Evolutionary conservation across 2,329 filamentous ascomycete species (phyloP).

Genomic region (Periconia macrospinosa): DNA sequence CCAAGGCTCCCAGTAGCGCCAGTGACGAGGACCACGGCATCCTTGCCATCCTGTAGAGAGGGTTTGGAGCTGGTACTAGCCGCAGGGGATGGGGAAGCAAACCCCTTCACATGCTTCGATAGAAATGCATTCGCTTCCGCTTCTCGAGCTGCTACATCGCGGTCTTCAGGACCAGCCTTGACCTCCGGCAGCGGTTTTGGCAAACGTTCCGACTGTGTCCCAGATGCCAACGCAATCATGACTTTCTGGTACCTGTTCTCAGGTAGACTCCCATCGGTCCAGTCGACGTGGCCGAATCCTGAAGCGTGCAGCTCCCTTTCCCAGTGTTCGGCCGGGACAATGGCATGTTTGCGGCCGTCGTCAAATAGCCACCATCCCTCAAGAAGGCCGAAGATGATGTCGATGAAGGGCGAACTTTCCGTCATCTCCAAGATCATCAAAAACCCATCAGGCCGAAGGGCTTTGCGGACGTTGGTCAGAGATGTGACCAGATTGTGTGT

Average conservation of each 20-base stretch:
- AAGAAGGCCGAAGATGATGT: slow-evolving; percentile 20
- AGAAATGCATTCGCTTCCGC: background rate
- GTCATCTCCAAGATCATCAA: slow-evolving; percentile 18
- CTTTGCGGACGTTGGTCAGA: slow-evolving; percentile 6
- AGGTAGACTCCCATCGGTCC: slow-evolving; percentile 10
- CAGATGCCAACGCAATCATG: background rate
- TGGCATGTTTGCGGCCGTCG: slow-evolving; percentile 14
- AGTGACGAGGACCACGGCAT: slow-evolving; percentile 39
- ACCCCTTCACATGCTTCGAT: too few species aligned
- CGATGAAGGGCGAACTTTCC: slow-evolving; percentile 13
- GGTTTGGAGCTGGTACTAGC: too few species aligned
- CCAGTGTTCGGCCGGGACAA: slow-evolving; percentile 6
- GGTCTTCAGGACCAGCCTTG: background rate
- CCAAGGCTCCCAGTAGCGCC: slow-evolving; percentile 47
- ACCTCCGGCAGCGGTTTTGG: background rate
- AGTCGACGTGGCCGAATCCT: slow-evolving; percentile 15
- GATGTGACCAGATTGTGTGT: slow-evolving; percentile 11
- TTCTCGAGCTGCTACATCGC: background rate
- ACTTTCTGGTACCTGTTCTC: background rate
- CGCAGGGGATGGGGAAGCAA: too few species aligned
- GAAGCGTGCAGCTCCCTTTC: slow-evolving; percentile 9
- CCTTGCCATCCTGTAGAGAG: background rate
- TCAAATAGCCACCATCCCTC: slow-evolving; percentile 27
- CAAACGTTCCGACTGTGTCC: background rate
- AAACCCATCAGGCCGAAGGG: slow-evolving; percentile 14